Percentiles rank a stretch among this genome's conserved stretches.
phyloP scores from a whole-genome alignment of 768 basidiomycete species.

The Leccinellum albellum region DNA sequence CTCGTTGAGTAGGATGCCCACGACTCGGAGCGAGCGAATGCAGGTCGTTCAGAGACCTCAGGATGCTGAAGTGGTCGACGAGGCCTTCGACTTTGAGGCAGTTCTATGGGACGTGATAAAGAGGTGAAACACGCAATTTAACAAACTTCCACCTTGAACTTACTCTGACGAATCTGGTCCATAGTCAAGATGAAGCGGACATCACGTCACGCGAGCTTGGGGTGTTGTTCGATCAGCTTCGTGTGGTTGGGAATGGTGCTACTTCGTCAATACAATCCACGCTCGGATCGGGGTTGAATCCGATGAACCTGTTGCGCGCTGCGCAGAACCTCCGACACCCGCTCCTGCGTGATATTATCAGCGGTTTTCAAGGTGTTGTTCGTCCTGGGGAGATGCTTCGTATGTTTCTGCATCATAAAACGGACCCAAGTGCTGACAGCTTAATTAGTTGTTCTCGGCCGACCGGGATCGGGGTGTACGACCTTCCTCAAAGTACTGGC shows the following conservation, averaged over 20 bases:
- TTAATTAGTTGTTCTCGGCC: slow-evolving; percentile 70
- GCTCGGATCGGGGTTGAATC: slow-evolving; percentile 61
- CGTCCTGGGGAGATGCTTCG: slow-evolving; percentile 68
- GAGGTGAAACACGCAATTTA: slow-evolving; percentile 9
- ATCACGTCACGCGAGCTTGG: slow-evolving; percentile 55
- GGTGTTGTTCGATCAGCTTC: slow-evolving; percentile 55
- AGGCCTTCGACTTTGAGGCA: slow-evolving; percentile 34
- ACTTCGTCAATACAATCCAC: slow-evolving; percentile 54
- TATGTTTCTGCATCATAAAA: slow-evolving; percentile 33
- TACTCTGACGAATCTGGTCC: not conserved
- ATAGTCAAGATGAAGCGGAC: slow-evolving; percentile 46
- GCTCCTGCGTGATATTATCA: slow-evolving; percentile 51
- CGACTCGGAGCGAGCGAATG: slow-evolving; percentile 4
- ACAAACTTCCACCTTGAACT: not conserved
- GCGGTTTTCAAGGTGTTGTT: slow-evolving; percentile 53
- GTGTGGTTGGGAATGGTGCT: slow-evolving; percentile 57
- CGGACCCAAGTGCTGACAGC: not conserved
- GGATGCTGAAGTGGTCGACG: slow-evolving; percentile 3
- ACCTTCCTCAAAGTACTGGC: slow-evolving; percentile 81
- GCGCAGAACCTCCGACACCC: slow-evolving; percentile 54
- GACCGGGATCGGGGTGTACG: slow-evolving; percentile 82
- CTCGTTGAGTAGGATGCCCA: slow-evolving; percentile 15
- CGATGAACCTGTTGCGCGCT: slow-evolving; percentile 38
- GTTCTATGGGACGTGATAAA: slow-evolving; percentile 22
- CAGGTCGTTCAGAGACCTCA: not conserved